A percentile compares a stretch with the other conserved stretches of the same genome.
Evolutionary conservation across 2,329 filamentous ascomycete genomes (phyloP).

Genomic region (Exophiala aquamarina): DNA sequence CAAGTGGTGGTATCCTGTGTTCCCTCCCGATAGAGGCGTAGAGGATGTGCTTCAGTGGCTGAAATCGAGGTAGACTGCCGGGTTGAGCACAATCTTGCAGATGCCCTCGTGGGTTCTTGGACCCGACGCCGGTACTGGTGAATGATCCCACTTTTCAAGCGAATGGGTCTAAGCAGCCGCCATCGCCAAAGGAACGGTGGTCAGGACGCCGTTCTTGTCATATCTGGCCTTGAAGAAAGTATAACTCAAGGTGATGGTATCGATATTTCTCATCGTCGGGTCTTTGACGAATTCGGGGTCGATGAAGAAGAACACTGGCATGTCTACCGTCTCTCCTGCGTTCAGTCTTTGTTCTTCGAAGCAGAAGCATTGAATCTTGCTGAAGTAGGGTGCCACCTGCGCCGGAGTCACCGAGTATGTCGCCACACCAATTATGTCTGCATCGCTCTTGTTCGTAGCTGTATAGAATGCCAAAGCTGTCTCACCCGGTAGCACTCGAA

Average conservation of each 20-base stretch:
- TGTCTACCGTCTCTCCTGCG: constrained; percentile 95
- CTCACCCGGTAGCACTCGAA: constrained; percentile 90
- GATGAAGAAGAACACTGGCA: constrained; percentile 99
- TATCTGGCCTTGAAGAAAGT: constrained; percentile 97
- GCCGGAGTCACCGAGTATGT: constrained; percentile 96
- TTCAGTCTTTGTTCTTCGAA: constrained; percentile 96
- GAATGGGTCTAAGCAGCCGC: constrained; percentile 7
- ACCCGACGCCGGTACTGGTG: too few species aligned
- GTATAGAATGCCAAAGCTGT: constrained; percentile 97
- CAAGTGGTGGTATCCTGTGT: constrained; percentile 46
- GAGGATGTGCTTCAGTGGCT: constrained; percentile 38
- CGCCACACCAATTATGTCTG: constrained; percentile 96
- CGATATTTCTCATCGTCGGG: constrained; percentile 86
- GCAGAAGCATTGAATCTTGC: constrained; percentile 99
- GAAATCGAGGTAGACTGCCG: constrained; percentile 5
- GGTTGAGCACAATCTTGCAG: background rate
- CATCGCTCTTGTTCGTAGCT: constrained; percentile 83
- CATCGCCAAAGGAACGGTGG: constrained; percentile 27
- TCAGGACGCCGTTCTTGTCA: constrained; percentile 74
- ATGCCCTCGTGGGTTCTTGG: too few species aligned
- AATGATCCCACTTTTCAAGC: background rate
- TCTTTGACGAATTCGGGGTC: constrained; percentile 94
- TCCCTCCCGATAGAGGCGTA: constrained; percentile 42
- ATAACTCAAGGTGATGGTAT: constrained; percentile 94
- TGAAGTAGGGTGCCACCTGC: constrained; percentile 95